phyloP scores from a whole-genome alignment of 2,329 filamentous ascomycete genomes.

The Paraphoma sp. region DNA sequence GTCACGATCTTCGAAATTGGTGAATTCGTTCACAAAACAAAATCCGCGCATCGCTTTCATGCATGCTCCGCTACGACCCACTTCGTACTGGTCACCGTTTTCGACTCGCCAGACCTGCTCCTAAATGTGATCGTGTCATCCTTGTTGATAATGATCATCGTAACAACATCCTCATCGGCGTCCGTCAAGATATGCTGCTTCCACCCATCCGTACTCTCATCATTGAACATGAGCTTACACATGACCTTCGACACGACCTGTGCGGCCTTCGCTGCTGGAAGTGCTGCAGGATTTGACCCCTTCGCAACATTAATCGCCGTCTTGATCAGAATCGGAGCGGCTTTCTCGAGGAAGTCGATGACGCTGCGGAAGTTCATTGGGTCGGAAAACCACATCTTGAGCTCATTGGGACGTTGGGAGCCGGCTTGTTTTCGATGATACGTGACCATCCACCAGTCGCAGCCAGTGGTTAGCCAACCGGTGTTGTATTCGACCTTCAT shows the following conservation, averaged over 20 bases:
- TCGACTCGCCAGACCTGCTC: conserved; percentile 6
- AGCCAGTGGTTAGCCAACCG: conserved; percentile 6
- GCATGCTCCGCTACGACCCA: neutral
- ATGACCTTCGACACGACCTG: conserved; percentile 9
- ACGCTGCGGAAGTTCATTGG: conserved; percentile 9
- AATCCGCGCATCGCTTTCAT: too few species aligned
- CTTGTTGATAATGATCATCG: conserved; percentile 9
- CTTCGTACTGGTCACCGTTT: conserved; percentile 6
- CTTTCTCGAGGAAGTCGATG: conserved; percentile 10
- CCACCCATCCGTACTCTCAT: conserved; percentile 9
- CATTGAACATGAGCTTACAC: conserved; percentile 14
- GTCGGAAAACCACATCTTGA: conserved; percentile 12
- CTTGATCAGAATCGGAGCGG: conserved; percentile 8
- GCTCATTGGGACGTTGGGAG: conserved; percentile 1
- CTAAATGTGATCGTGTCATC: conserved; percentile 13
- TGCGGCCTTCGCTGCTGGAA: conserved; percentile 7
- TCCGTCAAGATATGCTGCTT: conserved; percentile 14
- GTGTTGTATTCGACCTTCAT: conserved; percentile 14
- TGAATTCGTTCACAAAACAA: too few species aligned
- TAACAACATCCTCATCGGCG: conserved; percentile 6
- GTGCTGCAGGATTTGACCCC: conserved; percentile 3
- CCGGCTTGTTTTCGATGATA: conserved; percentile 7
- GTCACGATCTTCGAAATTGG: too few species aligned
- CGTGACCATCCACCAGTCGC: conserved; percentile 15
- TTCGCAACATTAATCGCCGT: conserved; percentile 4